Conservation (phyloP, 1,139 yeast species). For the Taiozyma sp. region DNA sequence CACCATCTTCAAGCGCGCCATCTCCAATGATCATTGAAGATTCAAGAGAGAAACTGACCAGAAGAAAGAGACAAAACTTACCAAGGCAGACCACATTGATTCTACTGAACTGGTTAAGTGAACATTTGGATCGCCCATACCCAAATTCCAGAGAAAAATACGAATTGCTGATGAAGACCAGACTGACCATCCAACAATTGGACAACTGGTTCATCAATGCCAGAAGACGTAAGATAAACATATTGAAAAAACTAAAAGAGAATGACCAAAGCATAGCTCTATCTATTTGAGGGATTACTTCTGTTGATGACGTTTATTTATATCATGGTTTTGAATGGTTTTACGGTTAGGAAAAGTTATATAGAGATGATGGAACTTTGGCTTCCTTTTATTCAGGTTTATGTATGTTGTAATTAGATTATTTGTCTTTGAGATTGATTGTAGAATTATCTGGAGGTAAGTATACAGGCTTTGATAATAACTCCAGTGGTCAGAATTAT, state of each 20-base stretch:
- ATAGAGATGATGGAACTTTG: neutral
- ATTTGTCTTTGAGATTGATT: neutral
- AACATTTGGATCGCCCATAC: constrained; percentile 79
- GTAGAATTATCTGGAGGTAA: neutral
- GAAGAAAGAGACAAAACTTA: constrained; percentile 57
- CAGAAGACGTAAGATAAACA: constrained; percentile 64
- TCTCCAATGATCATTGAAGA: constrained; percentile 5
- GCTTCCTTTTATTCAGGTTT: neutral
- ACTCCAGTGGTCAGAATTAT: too few relatives aligned
- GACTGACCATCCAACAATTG: constrained; percentile 76
- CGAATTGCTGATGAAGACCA: constrained; percentile 68
- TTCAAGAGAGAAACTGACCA: constrained; percentile 7
- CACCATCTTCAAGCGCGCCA: constrained; percentile 1
- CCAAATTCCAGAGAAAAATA: constrained; percentile 80
- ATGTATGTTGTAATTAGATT: neutral
- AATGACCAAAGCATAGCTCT: constrained; percentile 22
- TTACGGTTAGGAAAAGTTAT: neutral
- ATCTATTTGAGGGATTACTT: constrained; percentile 9
- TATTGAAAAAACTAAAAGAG: constrained; percentile 33
- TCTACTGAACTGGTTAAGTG: constrained; percentile 69
- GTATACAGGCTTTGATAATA: too few relatives aligned
- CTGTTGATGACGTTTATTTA: neutral
- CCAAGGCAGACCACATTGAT: constrained; percentile 80
- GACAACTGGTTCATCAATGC: constrained; percentile 92
- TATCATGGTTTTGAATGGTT: neutral